Evolutionary conservation across 805 yeast genomes (phyloP), one percentile per base, ranked within the genome.

Genomic region (Myxozyma nipponensis): DNA sequence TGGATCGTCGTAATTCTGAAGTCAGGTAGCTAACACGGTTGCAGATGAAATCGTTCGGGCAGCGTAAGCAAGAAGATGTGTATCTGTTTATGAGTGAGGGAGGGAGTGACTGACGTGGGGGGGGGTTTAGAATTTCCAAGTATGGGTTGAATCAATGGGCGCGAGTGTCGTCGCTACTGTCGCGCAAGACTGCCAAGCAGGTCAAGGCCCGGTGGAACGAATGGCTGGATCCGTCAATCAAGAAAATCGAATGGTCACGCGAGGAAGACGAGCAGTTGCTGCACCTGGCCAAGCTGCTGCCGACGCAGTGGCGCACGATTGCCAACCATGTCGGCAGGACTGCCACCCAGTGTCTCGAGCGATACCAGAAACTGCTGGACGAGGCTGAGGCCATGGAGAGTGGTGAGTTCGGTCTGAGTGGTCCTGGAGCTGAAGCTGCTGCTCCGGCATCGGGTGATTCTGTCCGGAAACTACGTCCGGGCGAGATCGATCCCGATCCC

Each of bases 121-220:
- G n/a, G 28, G 19, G 5, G 3, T 24, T 10, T 35, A 54, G 57
- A 1, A 86, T 93, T 1, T 78, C 93, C 36, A 93, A 91, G 64
- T 91, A 91, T 66, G 98, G 98, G 0, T 72, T 89, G 18, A 89
- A 86, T 60, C 96, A 93, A 62, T 91, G 98, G 98, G 77, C 93
- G 13, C 77, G 96, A 44, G 91, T 91, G 3, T 85, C 96, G 0
- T 88, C 97, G 0, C 73, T 91, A 40, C 70, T 91, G 32, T 83
- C 87, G 4, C 81, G 85, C 64, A 91, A 91, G 67, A 83, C 89
- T 1, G 95, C 97, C 3, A 82, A 81, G 62, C 98, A 93, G 65
- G 91, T 95, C 55, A 87, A 89, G 62, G 86, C 95, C 1, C 72
- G 98, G 57, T 91, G 98, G 98, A 74, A 73, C 44, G 96, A 91